phyloP scores from a whole-genome alignment of 306 rosid species.

The Morella rubra region DNA sequence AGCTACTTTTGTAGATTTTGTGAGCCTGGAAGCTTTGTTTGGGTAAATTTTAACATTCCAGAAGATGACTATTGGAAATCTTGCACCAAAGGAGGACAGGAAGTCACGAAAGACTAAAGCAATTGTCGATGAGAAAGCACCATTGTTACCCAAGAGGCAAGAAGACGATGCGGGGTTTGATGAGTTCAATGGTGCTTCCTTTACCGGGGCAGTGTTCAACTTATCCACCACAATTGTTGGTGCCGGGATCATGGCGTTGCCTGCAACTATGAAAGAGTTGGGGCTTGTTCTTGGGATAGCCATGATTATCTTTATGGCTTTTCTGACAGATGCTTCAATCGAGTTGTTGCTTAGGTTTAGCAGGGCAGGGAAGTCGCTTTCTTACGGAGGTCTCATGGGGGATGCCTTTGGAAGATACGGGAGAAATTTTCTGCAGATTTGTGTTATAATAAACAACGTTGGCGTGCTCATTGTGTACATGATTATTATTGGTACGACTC shows the following conservation, averaged over 20 bases:
- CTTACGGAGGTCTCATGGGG: constrained; percentile 77
- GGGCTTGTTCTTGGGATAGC: constrained; percentile 80
- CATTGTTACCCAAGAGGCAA: constrained; percentile 58
- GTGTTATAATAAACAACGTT: constrained; percentile 62
- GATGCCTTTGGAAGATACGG: constrained; percentile 73
- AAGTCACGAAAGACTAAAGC: constrained; percentile 43
- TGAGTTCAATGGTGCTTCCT: constrained; percentile 83
- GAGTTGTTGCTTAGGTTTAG: constrained; percentile 68
- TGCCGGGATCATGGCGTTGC: constrained; percentile 92
- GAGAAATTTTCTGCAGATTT: constrained; percentile 54
- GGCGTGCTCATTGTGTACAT: constrained; percentile 76
- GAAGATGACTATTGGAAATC: constrained; percentile 48
- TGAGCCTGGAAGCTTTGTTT: constrained; percentile 16
- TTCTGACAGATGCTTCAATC: constrained; percentile 69
- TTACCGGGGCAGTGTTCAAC: constrained; percentile 83
- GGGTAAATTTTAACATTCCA: constrained; percentile 9
- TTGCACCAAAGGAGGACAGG: constrained; percentile 40
- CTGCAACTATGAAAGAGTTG: constrained; percentile 72
- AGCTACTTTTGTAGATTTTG: constrained; percentile 16
- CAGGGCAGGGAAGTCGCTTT: constrained; percentile 56
- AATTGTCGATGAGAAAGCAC: constrained; percentile 55
- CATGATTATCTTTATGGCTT: constrained; percentile 58
- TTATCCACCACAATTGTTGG: constrained; percentile 84
- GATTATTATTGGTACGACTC: constrained; percentile 75
- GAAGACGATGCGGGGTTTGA: constrained; percentile 42